A percentile compares a stretch with the other conserved stretches of the same genome.
Conservation (phyloP, 1,139 yeast genomes). For the Geotrichum fermentans region DNA sequence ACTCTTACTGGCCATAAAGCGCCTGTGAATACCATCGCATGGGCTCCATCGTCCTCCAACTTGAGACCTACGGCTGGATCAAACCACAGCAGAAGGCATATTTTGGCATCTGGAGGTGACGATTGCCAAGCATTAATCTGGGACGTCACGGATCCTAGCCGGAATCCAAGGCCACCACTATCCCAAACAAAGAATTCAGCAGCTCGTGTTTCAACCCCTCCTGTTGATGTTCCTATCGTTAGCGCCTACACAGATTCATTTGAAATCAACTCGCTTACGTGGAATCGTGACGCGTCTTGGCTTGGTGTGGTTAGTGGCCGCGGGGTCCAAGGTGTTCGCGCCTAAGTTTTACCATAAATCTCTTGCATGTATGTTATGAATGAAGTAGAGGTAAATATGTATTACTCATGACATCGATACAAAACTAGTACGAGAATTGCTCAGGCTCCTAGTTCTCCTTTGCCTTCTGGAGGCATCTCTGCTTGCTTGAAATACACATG, state of each 20-base stretch:
- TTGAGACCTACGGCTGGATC: constrained; percentile 19
- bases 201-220: neutral
- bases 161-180: constrained; percentile 20
- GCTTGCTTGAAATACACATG: too few relatives aligned
- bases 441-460: too few relatives aligned
- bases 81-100: constrained; percentile 37
- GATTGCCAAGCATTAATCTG: constrained; percentile 87
- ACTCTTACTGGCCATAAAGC: constrained; percentile 64
- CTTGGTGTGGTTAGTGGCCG: constrained; percentile 76
- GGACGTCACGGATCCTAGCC: constrained; percentile 49
- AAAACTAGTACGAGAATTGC: too few relatives aligned
- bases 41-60: constrained; percentile 64
- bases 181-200: neutral
- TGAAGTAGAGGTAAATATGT: too few relatives aligned
- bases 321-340: constrained; percentile 67
- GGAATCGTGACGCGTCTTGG: constrained; percentile 76
- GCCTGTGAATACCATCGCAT: constrained; percentile 64
- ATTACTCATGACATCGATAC: too few relatives aligned
- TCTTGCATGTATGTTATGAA: too few relatives aligned
- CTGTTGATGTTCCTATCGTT: constrained; percentile 33
- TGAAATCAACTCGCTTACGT: constrained; percentile 71
- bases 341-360: constrained; percentile 24
- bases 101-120: constrained; percentile 73
- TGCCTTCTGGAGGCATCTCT: too few relatives aligned
- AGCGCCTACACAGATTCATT: constrained; percentile 55